These are phyloP conservation scores for Pyricularia pennisetigena DNA, from an alignment of 2,329 filamentous ascomycete genomes.

Conservation along the genomic window DNA sequence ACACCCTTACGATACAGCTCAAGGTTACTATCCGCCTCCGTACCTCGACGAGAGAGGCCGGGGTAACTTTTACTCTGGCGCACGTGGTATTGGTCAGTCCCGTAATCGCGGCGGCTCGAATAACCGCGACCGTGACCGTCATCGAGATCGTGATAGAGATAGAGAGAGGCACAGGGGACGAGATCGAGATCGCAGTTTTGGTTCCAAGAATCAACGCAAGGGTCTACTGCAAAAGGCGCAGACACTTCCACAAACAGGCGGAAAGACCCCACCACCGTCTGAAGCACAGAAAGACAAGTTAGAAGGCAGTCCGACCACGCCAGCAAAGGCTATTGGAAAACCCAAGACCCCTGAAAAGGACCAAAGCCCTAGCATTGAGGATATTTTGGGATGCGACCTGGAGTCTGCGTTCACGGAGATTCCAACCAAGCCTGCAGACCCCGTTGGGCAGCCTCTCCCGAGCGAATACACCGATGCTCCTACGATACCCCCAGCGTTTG, in stretches of 20 bases:
- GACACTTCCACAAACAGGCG: not conserved
- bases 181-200: slow-evolving; percentile 1
- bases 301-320: not conserved
- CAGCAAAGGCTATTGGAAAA: not conserved
- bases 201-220: not conserved
- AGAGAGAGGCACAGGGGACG: not conserved
- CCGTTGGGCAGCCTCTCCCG: slow-evolving; percentile 35
- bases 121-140: not conserved
- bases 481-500: slow-evolving; percentile 33
- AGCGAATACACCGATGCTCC: slow-evolving; percentile 31
- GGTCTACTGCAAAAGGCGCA: not conserved
- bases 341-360: not conserved
- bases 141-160: not conserved
- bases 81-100: not conserved
- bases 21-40: slow-evolving; percentile 3
- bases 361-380: slow-evolving; percentile 9
- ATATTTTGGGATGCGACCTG: slow-evolving; percentile 28
- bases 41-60: not conserved
- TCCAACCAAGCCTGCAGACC: slow-evolving; percentile 27
- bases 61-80: not conserved
- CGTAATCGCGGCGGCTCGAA: not conserved
- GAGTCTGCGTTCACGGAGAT: slow-evolving; percentile 27
- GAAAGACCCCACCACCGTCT: not conserved
- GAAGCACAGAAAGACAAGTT: not conserved
- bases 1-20: not conserved